These are phyloP conservation scores for Pseudogymnoascus sp. DNA, from an alignment of 2,329 filamentous ascomycete genomes.

Conservation along the genomic window DNA sequence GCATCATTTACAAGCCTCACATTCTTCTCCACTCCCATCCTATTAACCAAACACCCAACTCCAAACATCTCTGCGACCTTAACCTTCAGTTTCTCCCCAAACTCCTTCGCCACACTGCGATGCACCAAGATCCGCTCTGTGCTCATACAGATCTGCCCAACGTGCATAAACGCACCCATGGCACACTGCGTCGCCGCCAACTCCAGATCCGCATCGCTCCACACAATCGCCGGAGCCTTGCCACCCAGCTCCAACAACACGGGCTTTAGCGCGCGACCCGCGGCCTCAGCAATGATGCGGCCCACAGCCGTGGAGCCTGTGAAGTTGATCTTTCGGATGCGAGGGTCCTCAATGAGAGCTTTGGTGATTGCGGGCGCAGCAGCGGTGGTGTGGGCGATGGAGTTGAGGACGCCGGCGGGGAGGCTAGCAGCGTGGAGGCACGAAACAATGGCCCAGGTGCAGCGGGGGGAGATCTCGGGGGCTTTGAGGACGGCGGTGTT, in stretches of 20 bases:
- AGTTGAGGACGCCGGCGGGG: slow-evolving; percentile 65
- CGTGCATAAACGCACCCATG: slow-evolving; percentile 63
- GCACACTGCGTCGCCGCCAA: slow-evolving; percentile 62
- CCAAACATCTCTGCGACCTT: slow-evolving; percentile 36
- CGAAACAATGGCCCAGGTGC: slow-evolving; percentile 53
- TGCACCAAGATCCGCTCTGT: slow-evolving; percentile 66
- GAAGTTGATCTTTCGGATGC: slow-evolving; percentile 76
- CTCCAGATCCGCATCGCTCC: slow-evolving; percentile 70
- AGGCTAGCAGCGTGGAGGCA: slow-evolving; percentile 68
- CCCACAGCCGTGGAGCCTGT: slow-evolving; percentile 72
- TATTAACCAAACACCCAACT: slow-evolving; percentile 55
- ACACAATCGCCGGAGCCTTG: slow-evolving; percentile 71
- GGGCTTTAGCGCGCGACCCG: slow-evolving; percentile 70
- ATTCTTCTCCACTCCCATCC: slow-evolving; percentile 58
- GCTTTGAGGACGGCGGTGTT: slow-evolving; percentile 70
- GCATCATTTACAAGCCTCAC: slow-evolving; percentile 61
- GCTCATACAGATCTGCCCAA: slow-evolving; percentile 79
- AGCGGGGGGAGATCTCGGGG: slow-evolving; percentile 59
- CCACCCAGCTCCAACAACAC: slow-evolving; percentile 75
- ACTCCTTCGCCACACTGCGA: slow-evolving; percentile 38
- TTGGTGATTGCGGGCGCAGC: slow-evolving; percentile 61
- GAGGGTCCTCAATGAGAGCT: slow-evolving; percentile 57
- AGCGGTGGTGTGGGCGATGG: slow-evolving; percentile 57
- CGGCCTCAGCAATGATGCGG: slow-evolving; percentile 60
- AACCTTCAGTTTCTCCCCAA: slow-evolving; percentile 31